Base-by-base conservation (phyloP, 2,329 filamentous ascomycete species). In the Pyrenophora teres region DNA sequence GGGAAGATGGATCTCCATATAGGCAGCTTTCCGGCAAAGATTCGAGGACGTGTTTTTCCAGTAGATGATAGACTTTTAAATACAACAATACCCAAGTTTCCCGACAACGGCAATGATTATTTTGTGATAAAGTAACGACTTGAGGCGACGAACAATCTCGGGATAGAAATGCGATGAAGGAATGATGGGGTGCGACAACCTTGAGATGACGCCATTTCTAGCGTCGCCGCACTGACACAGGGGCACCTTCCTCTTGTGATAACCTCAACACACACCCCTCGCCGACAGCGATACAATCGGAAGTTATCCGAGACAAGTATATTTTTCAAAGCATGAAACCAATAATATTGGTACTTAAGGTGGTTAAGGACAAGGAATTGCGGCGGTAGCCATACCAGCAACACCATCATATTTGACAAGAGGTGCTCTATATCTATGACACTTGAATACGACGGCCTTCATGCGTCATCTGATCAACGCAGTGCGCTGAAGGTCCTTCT, bases 1-100 rank as follows among this genome's bases (percentile, higher is more conserved):
- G 85, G 85, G 83, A 1, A 77, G 86, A 50, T 88, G 85, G 85
- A 85, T 87, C 30, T 44, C 45, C 21, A 52, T 52, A 0, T 52
- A 49, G 36, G 35, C 18, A 21, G 13, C 12, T 12, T 30, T 10
- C 7, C 3, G 18, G 25, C 15, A 46, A 74, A n/a, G 15, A 9
- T 18, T 18, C 1, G 10, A 30, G 7, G 6, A 16, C 13, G 30
- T 25, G 15, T 23, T 30, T 18, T 19, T 30, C 33, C 10, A 35
- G 10, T 8, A 40, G 4, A n/a, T 19, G 13, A 9, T 3, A 18
- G 35, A 40, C 7, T 15, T 21, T 36, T 30, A 48, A 48, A 37
- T 23, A 13, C 13, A 16, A 30, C 6, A 6, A 13, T 27, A 6
- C 12, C 4, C 21, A 13, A 40, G 21, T 13, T 23, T 21, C 7